Evolutionary conservation across 768 basidiomycete genomes (phyloP), one percentile per base, ranked within the genome.

Genomic region (Thelephora ganbajun): DNA sequence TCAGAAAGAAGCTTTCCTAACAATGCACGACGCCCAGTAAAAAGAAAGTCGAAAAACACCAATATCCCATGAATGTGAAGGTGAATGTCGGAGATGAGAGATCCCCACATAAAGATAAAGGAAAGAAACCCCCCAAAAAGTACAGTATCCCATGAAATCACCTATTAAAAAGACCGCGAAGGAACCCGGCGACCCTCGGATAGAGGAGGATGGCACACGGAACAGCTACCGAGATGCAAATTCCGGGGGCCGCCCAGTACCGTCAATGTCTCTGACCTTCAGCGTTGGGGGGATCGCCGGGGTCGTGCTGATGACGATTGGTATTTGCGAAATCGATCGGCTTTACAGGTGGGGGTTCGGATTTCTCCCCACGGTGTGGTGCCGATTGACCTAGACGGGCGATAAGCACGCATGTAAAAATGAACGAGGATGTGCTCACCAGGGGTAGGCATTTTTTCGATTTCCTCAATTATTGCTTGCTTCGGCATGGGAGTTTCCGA

Each of bases 181-280:
- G 58, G 56, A 59, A 64, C 69, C 60, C 70, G 70, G 69, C 69
- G 64, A 71, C 69, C 66, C 62, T 71, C 61, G 69, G 66, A 56
- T 65, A 56, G 55, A 70, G 59, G 48, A 67, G 69, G 53, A 67
- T 57, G 53, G 67, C 57, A 47, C 67, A 50, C 44, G 66, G 67
- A 56, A 61, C 60, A 52, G 65, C 63, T 49, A 70, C 59, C 67
- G 63, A 69, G 51, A 63, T 62, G 55, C 70, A 59, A 52, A 57
- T 58, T 62, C 69, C 63, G 57, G 71, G 65, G 63, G 69, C 65
- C 69, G 69, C 69, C 70, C 69, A 66, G 67, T 60, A 69, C 64
- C 68, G 69, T 71, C 69, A 71, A 57, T 68, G 66, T 9, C 26
- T 30, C 26, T 9, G 26, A 30, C 26, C 26, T 30, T 30, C 26